phyloP scores from a whole-genome alignment of 2,329 filamentous ascomycete species.

The Diaporthe vexans region DNA sequence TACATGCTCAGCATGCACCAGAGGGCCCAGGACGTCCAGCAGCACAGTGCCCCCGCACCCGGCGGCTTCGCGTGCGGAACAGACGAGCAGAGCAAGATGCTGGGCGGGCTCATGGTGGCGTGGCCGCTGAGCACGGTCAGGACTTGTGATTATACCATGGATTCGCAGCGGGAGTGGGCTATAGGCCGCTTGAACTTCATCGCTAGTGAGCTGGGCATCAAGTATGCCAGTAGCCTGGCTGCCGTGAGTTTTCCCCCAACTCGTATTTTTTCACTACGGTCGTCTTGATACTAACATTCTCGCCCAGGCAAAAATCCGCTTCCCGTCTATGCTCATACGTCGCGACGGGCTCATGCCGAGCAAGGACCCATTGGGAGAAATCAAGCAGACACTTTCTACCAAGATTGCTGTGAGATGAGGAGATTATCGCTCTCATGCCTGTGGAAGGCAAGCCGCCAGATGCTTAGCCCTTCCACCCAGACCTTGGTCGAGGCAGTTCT shows the following conservation, averaged over 20 bases:
- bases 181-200: slow-evolving; percentile 68
- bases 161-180: slow-evolving; percentile 69
- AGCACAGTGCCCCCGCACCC: slow-evolving; percentile 44
- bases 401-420: slow-evolving; percentile 14
- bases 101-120: slow-evolving; percentile 71
- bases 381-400: slow-evolving; percentile 45
- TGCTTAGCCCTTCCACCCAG: too few relatives aligned
- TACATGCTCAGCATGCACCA: slow-evolving; percentile 71
- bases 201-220: slow-evolving; percentile 67
- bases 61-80: slow-evolving; percentile 64
- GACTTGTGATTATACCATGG: slow-evolving; percentile 71
- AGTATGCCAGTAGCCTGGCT: slow-evolving; percentile 69
- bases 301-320: slow-evolving; percentile 66
- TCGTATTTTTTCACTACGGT: too few relatives aligned
- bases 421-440: too few relatives aligned
- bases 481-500: too few relatives aligned
- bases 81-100: slow-evolving; percentile 64
- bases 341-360: slow-evolving; percentile 63
- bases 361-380: slow-evolving; percentile 36
- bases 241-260: slow-evolving; percentile 58
- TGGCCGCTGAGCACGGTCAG: slow-evolving; percentile 70
- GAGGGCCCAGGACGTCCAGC: background rate
- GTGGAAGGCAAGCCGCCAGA: too few relatives aligned
- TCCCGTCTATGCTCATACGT: slow-evolving; percentile 74
- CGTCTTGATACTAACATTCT: background rate